Evolutionary conservation across 1,284 basidiomycete species (phyloP).

Genomic region (Ustilago lituana): DNA sequence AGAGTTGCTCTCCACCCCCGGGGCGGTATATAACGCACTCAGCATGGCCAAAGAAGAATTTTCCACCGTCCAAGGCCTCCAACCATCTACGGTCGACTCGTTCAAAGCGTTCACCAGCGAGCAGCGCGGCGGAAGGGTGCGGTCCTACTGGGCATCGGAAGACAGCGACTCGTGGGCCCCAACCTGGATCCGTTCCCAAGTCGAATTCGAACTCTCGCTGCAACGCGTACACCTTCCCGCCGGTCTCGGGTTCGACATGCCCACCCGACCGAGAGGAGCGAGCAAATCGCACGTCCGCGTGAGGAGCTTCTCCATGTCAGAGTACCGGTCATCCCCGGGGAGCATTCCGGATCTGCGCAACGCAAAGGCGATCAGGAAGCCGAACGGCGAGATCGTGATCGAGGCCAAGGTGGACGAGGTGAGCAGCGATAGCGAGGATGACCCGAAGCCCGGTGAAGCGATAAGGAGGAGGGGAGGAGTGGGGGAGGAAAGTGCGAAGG

Average conservation of each 20-base stretch:
- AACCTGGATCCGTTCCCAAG: constrained; percentile 43
- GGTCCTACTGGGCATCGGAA: constrained; percentile 25
- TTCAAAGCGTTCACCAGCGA: constrained; percentile 11
- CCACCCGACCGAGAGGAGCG: not conserved
- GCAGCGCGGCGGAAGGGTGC: constrained; percentile 1
- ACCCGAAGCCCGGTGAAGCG: not conserved
- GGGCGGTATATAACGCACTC: constrained; percentile 45
- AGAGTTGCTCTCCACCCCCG: constrained; percentile 38
- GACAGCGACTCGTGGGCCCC: constrained; percentile 48
- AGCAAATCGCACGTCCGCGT: constrained; percentile 18
- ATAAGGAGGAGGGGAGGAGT: not conserved
- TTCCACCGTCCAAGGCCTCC: constrained; percentile 24
- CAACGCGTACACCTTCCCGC: constrained; percentile 28
- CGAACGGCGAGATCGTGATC: constrained; percentile 49
- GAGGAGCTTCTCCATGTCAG: constrained; percentile 33
- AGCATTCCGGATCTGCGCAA: constrained; percentile 22
- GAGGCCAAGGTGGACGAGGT: constrained; percentile 28
- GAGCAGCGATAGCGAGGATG: constrained; percentile 20
- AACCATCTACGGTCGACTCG: constrained; percentile 17
- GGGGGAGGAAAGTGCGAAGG: not conserved
- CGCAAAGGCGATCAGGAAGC: constrained; percentile 33
- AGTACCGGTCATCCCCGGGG: constrained; percentile 27
- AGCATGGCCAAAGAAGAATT: constrained; percentile 57
- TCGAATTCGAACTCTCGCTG: constrained; percentile 23
- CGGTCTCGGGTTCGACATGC: not conserved